These are phyloP conservation scores for Ophiostoma quercus DNA, from an alignment of 2,329 filamentous ascomycete genomes.

Conservation along the genomic window DNA sequence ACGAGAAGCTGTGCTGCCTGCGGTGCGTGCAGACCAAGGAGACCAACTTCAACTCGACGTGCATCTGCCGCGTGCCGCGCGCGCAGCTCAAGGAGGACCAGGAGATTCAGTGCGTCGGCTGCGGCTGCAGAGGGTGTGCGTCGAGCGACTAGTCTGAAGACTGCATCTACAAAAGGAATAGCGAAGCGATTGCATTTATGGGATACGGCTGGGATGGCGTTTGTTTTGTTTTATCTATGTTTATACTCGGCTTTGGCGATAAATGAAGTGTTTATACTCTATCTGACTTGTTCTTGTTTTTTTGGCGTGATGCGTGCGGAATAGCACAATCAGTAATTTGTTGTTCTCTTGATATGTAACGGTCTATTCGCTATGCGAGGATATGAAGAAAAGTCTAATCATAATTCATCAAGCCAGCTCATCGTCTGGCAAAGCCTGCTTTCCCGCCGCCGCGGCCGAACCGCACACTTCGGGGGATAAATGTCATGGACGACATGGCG, in stretches of 20 bases:
- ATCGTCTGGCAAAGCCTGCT: constrained; percentile 46
- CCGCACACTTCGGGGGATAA: constrained; percentile 62
- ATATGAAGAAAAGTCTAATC: background rate
- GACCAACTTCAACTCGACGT: constrained; percentile 97
- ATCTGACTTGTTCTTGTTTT: background rate
- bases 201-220: constrained; percentile 7
- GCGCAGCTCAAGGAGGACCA: constrained; percentile 85
- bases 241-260: background rate
- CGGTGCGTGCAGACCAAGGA: constrained; percentile 99
- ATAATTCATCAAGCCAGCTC: constrained; percentile 22
- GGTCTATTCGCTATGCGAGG: background rate
- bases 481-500: constrained; percentile 66
- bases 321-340: background rate
- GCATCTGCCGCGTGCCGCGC: constrained; percentile 90
- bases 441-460: constrained; percentile 54
- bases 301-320: background rate
- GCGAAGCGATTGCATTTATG: constrained; percentile 10
- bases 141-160: constrained; percentile 20
- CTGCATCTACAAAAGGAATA: background rate
- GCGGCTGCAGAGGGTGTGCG: constrained; percentile 85
- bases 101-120: constrained; percentile 88
- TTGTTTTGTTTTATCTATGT: background rate
- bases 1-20: constrained; percentile 96
- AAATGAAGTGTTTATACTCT: background rate
- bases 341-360: background rate